Conservation (phyloP, 2,329 filamentous ascomycete genomes). For the Fonsecaea monophora region DNA sequence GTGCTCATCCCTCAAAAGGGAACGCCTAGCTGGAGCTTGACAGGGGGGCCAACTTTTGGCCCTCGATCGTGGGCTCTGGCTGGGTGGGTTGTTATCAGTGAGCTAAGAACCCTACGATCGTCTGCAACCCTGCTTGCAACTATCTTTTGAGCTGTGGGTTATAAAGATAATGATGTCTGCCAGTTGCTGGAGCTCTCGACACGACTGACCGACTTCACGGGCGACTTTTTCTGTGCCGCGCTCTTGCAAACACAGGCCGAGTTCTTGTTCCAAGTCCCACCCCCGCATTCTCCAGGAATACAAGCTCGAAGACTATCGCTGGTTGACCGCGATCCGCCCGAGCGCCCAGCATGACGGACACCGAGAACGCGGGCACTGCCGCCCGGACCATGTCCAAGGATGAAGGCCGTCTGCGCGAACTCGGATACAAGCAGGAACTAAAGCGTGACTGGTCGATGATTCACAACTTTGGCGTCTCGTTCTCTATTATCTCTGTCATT, state of each 20-base stretch:
- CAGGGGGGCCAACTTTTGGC: constrained; percentile 28
- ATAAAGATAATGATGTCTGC: constrained; percentile 26
- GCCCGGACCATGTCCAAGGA: constrained; percentile 46
- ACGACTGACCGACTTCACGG: neutral
- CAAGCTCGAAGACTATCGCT: neutral
- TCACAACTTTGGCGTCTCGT: constrained; percentile 68
- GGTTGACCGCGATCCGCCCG: neutral
- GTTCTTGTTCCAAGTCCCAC: neutral
- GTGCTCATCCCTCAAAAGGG: constrained; percentile 26
- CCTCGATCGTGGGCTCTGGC: constrained; percentile 18
- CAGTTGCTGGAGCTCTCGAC: neutral
- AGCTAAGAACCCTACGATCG: neutral
- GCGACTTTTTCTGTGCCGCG: neutral
- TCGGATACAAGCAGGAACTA: constrained; percentile 67
- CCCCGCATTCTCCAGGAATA: constrained; percentile 21
- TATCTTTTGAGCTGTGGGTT: constrained; percentile 15
- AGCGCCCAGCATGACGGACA: constrained; percentile 28
- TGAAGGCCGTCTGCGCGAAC: constrained; percentile 60
- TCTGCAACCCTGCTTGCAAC: constrained; percentile 15
- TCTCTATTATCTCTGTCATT: constrained; percentile 68
- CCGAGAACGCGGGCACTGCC: constrained; percentile 26
- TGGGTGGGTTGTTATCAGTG: constrained; percentile 28
- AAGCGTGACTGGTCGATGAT: constrained; percentile 64
- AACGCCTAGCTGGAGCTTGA: constrained; percentile 26
- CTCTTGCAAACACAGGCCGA: neutral